Evolutionary conservation across 1,139 yeast species (phyloP).

Genomic region (Spencermartinsiella ligniputridi): DNA sequence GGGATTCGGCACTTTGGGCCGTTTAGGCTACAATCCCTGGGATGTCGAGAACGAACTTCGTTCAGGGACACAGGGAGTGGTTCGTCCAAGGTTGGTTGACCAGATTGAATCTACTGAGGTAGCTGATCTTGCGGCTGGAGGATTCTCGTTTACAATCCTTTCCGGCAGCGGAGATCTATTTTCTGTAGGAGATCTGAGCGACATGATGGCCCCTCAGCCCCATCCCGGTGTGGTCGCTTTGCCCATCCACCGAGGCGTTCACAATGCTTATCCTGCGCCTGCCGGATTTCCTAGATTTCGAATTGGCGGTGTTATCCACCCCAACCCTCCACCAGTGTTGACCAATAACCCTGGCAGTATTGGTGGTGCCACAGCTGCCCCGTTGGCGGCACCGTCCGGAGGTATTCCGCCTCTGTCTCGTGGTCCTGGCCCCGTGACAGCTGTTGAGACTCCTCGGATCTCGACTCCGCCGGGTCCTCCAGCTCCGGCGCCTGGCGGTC

Average conservation of each 20-base stretch:
- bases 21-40: slow-evolving; percentile 49
- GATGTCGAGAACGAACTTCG: slow-evolving; percentile 9
- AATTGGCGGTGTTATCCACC: slow-evolving; percentile 14
- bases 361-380: neutral
- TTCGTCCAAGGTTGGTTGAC: slow-evolving; percentile 24
- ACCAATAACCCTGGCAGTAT: slow-evolving; percentile 2
- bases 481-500: neutral
- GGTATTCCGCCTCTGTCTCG: neutral
- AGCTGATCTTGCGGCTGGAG: slow-evolving; percentile 60
- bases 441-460: neutral
- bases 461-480: neutral
- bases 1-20: slow-evolving; percentile 53
- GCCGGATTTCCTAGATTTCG: slow-evolving; percentile 7
- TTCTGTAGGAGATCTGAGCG: slow-evolving; percentile 24
- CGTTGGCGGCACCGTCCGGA: neutral
- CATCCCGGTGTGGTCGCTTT: slow-evolving; percentile 6
- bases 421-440: neutral
- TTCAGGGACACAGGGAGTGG: slow-evolving; percentile 11
- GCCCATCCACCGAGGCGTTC: slow-evolving; percentile 3
- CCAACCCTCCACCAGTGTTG: slow-evolving; percentile 7
- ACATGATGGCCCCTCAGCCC: slow-evolving; percentile 1
- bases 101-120: slow-evolving; percentile 39
- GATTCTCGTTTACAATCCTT: slow-evolving; percentile 60
- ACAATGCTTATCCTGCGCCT: slow-evolving; percentile 1
- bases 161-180: slow-evolving; percentile 24